Conservation (phyloP, 192 early-diverging fungal species). For the Coemansia sp. region DNA sequence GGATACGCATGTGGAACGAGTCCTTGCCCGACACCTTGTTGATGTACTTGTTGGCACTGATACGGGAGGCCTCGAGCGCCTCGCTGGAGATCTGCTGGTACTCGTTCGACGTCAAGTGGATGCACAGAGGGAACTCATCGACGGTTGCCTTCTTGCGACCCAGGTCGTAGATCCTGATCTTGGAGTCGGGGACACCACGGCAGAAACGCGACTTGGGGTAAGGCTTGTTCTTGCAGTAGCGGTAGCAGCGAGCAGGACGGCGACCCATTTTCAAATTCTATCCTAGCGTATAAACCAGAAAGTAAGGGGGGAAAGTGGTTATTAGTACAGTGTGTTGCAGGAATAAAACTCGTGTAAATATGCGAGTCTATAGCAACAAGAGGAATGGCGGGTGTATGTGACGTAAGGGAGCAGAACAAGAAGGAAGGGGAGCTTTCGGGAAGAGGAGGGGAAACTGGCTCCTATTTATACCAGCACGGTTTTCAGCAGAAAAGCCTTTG, state of each 20-base stretch:
- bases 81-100: constrained; percentile 98
- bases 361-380: no score
- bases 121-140: constrained; percentile 95
- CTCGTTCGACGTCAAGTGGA: constrained; percentile 96
- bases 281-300: not conserved
- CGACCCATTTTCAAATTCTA: constrained; percentile 85
- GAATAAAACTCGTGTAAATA: not conserved
- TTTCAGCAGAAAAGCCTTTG: not conserved
- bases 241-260: constrained; percentile 98
- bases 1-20: constrained; percentile 98
- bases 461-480: not conserved
- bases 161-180: constrained; percentile 96
- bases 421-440: not conserved
- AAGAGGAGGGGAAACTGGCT: not conserved
- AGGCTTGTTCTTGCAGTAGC: constrained; percentile 99
- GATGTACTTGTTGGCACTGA: constrained; percentile 98
- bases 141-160: constrained; percentile 98
- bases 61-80: constrained; percentile 97
- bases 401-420: not conserved
- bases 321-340: not conserved
- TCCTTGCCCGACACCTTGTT: constrained; percentile 96
- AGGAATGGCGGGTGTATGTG: not conserved
- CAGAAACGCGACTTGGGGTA: constrained; percentile 98
- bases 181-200: constrained; percentile 99
- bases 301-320: not conserved